Conservation (phyloP, 805 yeast genomes). For the Pichia nakasei region DNA sequence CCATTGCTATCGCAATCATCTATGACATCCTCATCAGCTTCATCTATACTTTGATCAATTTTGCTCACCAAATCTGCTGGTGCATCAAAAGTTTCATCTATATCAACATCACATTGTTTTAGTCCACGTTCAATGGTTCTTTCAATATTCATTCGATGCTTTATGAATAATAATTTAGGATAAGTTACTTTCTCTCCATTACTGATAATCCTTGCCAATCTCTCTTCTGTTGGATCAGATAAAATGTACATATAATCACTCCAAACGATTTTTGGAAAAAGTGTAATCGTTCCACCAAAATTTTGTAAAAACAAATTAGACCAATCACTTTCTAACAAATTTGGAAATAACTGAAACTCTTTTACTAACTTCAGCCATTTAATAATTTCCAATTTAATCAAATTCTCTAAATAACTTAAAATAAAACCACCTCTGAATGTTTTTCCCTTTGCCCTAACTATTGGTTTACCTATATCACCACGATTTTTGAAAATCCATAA, state of each 20-base stretch:
- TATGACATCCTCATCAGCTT: background rate
- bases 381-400: constrained; percentile 62
- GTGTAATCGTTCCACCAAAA: constrained; percentile 67
- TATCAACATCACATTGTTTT: constrained; percentile 6
- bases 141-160: constrained; percentile 58
- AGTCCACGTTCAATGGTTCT: constrained; percentile 48
- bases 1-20: background rate
- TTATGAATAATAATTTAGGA: constrained; percentile 58
- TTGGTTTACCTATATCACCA: constrained; percentile 77
- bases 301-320: constrained; percentile 65
- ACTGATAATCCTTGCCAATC: constrained; percentile 43
- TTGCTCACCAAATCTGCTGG: constrained; percentile 6
- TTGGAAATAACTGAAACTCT: constrained; percentile 58
- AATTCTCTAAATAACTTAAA: constrained; percentile 61
- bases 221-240: constrained; percentile 57
- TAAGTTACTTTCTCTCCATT: constrained; percentile 60
- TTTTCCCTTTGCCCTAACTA: constrained; percentile 45
- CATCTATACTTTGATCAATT: constrained; percentile 1
- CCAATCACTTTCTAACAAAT: constrained; percentile 70
- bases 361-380: constrained; percentile 68
- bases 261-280: constrained; percentile 60
- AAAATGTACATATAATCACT: constrained; percentile 55
- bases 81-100: constrained; percentile 3
- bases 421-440: constrained; percentile 72
- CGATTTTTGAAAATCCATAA: constrained; percentile 69